phyloP scores from a whole-genome alignment of 208 protist species.

The Acanthamoeba healyi region DNA sequence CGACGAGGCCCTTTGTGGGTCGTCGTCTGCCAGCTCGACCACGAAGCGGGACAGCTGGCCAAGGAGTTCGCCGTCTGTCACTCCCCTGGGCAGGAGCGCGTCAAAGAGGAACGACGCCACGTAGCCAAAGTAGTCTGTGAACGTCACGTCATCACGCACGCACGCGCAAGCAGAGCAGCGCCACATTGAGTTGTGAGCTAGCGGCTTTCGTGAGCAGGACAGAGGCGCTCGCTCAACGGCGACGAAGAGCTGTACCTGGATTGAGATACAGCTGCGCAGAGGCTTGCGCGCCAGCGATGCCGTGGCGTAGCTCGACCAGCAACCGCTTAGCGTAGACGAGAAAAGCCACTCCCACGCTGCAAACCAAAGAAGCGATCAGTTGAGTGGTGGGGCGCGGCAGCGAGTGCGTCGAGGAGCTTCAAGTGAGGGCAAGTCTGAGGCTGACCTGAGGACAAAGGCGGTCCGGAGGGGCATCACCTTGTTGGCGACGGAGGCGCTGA shows the following conservation, averaged over 20 bases:
- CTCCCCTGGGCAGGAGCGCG: neutral
- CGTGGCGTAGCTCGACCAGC: neutral
- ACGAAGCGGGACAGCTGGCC: neutral
- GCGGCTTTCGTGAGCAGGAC: no score
- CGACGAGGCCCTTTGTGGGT: neutral
- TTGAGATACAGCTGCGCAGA: neutral
- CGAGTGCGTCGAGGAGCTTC: no score
- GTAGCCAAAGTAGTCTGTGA: neutral
- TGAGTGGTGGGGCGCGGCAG: no score
- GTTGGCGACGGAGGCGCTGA: neutral
- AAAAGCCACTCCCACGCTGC: neutral
- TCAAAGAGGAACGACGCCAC: neutral
- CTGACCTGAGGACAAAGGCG: neutral
- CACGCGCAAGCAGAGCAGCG: no score
- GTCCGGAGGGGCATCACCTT: neutral
- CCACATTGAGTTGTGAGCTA: no score
- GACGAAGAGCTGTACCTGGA: neutral
- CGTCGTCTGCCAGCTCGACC: neutral
- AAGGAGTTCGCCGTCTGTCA: neutral
- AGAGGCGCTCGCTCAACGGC: no score
- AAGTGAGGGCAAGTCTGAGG: neutral
- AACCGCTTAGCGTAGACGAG: neutral
- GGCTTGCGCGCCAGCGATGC: no score
- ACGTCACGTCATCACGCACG: neutral
- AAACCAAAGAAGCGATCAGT: neutral